phyloP scores from a whole-genome alignment of 306 rosid species.

The Cyclanthera cordifolia region DNA sequence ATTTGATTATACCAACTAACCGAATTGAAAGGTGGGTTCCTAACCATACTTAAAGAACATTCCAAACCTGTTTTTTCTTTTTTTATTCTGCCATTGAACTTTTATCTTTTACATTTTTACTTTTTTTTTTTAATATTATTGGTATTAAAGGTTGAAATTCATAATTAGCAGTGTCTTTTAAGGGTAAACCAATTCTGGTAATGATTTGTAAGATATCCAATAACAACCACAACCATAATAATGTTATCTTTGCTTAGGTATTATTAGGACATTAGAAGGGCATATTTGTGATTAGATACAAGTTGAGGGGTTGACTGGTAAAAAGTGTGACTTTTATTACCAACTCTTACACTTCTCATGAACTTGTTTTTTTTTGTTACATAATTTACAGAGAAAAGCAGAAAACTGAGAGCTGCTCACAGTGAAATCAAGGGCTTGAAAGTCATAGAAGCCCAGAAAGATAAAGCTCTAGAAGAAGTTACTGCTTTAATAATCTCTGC shows the following conservation, averaged over 20 bases:
- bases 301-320: neutral
- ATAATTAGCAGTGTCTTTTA: neutral
- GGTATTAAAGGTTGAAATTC: neutral
- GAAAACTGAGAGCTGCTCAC: slow-evolving; percentile 40
- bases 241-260: neutral
- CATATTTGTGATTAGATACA: neutral
- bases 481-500: neutral
- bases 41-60: too few relatives aligned
- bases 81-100: neutral
- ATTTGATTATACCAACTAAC: too few relatives aligned
- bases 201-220: neutral
- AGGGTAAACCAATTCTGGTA: neutral
- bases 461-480: slow-evolving; percentile 80
- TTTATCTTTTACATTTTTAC: too few relatives aligned
- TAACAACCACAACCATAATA: neutral
- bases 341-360: neutral
- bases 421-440: slow-evolving; percentile 65
- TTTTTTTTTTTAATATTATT: too few relatives aligned
- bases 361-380: neutral
- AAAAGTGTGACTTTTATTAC: neutral
- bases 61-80: neutral
- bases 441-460: slow-evolving; percentile 58
- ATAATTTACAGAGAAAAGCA: slow-evolving; percentile 43
- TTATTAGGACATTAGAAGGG: neutral
- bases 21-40: too few relatives aligned